Base-by-base conservation (phyloP, 495 filamentous ascomycete genomes). In the Talaromyces proteolyticus region DNA sequence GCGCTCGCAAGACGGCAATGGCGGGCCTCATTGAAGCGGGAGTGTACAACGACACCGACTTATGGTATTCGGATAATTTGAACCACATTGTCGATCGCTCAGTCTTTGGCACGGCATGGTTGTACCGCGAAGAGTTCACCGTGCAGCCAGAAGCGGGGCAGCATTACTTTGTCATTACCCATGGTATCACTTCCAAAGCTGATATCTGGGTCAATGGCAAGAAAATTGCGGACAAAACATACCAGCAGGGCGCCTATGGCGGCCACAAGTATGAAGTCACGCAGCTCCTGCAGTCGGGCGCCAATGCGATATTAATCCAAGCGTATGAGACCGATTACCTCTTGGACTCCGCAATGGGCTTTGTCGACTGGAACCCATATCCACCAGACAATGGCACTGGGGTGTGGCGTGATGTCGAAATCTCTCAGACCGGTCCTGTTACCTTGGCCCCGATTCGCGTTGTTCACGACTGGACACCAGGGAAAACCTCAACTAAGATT, bases 311-410 rank as follows among this genome's bases (percentile, higher is more conserved):
- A 12, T 63, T 76, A 4, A 70, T 84, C 12, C 60, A 69, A 20
- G 77, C 72, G 0, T 66, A 83, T 47, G 81, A 81, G 1, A 84
- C 81, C 0, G 65, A 79, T 50, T 84, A 82, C 55, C 66, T 76
- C 22, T 66, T 73, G 21, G 80, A 86, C 49, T 70, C 85, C 42
- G 79, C 74, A 0, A 55, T 80, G 17, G 79, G 81, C 0, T 86
- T 80, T 48, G 75, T 79, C 1, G 82, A 86, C 50, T 86, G 83
- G 83, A 85, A 85, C 39, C 81, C 81, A 0, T 79, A 76, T 48
- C 82, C 83, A 0, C 63, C 70, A 0, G 77, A 82, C 55, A 81
- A 76, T 44, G 75, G 77, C 1, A 81, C 76, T 0, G 82, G 83
- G 0, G 70, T 86, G 2, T 85, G 82, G 82, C 70, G 82, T 0